Evolutionary conservation across 2,329 filamentous ascomycete genomes (phyloP).

Genomic region (Ciborinia camelliae): DNA sequence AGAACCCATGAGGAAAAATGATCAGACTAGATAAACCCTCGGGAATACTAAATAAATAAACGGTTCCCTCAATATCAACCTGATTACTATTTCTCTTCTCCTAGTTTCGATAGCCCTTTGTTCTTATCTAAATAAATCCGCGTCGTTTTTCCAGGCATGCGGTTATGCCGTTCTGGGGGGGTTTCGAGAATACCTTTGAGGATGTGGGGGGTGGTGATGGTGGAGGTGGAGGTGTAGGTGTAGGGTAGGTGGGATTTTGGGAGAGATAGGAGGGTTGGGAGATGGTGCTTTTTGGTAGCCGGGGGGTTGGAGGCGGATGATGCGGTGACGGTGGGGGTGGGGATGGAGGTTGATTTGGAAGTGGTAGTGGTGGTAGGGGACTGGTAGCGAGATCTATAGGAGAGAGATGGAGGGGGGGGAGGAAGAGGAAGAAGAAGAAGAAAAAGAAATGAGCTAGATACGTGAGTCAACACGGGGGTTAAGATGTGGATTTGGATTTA

Average conservation of each 20-base stretch:
- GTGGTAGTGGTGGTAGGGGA: background rate
- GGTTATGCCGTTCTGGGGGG: conserved; percentile 24
- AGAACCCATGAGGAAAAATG: too few species aligned
- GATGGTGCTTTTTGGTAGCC: conserved; percentile 16
- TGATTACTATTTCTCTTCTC: conserved; percentile 25
- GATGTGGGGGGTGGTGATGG: conserved; percentile 25
- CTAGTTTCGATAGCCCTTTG: conserved; percentile 24
- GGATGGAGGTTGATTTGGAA: background rate
- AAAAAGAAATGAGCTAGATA: background rate
- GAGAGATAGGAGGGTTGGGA: conserved; percentile 18
- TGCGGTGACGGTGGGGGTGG: background rate
- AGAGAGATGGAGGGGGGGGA: background rate
- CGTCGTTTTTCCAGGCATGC: conserved; percentile 21
- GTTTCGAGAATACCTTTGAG: conserved; percentile 30
- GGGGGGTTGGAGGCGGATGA: background rate
- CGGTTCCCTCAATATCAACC: conserved; percentile 25
- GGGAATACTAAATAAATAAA: conserved; percentile 25
- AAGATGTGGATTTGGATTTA: background rate
- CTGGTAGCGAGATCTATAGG: background rate
- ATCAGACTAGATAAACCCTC: too few species aligned
- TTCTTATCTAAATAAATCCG: conserved; percentile 25
- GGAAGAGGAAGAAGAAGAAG: background rate
- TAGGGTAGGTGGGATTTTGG: too few species aligned
- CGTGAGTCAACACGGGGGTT: background rate
- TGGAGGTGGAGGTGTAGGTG: too few species aligned